Evolutionary conservation across 306 rosid genomes (phyloP), one percentile per base, ranked within the genome.

Genomic region (Casuarina glauca): DNA sequence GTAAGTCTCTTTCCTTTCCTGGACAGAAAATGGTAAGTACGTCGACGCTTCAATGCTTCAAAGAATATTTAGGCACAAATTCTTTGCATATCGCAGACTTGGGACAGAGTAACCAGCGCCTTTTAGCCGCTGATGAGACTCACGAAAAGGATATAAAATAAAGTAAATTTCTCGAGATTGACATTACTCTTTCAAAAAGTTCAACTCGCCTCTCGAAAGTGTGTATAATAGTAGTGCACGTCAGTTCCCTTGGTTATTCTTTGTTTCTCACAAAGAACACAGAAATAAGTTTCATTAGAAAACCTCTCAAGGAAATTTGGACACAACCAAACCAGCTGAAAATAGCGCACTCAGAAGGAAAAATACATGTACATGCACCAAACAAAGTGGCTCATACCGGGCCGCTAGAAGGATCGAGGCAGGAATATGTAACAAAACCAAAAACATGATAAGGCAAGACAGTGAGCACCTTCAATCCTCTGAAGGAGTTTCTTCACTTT

Each of bases 401-500:
- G 79, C 67, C 62, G 43, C 49, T 81, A 75, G 58, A 42, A 9
- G 58, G 55, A 69, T 78, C 19, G 74, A 76, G 77, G 81, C 75
- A 64, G 74, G 64, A 84, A 55, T 72, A 42, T 42, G 57, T 16
- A 70, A 11, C 17, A 60, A 12, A 74, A 76, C 9, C 20, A 48
- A 71, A 48, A 9, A 48, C 3, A 71, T 74, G 45, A 71, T n/a
- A 61, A 41, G 58, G 39, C 10, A 55, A 76, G 68, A 80, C 41
- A 78, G 77, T 38, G 66, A 79, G 66, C 60, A 95, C 98, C 98
- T 95, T 95, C 97, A 86, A 88, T 95, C 83, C 97, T 90, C 85
- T 92, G 97, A 82, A 95, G 97, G 74, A 95, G 82, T 82, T 95
- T 95, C 97, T 91, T 95, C 85, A 95, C 97, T 85, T 95, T 92